These are phyloP conservation scores for Citrus medica DNA, from an alignment of 345 rosid species.

Conservation along the genomic window DNA sequence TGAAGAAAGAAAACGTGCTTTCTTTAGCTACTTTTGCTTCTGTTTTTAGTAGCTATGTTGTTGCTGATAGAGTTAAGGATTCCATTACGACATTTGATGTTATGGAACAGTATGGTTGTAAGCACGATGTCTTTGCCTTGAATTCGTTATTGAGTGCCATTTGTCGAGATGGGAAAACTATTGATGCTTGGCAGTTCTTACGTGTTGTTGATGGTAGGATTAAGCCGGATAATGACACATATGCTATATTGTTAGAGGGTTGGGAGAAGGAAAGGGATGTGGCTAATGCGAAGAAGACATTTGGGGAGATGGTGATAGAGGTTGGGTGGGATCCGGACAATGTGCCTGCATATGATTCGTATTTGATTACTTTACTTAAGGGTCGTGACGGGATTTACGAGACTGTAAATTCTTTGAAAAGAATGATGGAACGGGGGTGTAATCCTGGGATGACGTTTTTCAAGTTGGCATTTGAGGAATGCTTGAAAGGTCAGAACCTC, in stretches of 20 bases:
- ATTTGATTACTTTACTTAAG: slow-evolving; percentile 42
- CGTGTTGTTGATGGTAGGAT: slow-evolving; percentile 30
- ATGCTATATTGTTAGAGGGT: slow-evolving; percentile 57
- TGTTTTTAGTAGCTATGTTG: slow-evolving; percentile 53
- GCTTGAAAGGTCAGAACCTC: slow-evolving; percentile 29
- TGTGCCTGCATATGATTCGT: slow-evolving; percentile 48
- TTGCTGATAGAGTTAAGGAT: slow-evolving; percentile 31
- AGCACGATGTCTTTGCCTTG: slow-evolving; percentile 40
- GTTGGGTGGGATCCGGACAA: slow-evolving; percentile 58
- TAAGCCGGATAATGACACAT: slow-evolving; percentile 47
- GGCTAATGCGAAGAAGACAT: slow-evolving; percentile 27
- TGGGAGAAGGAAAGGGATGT: slow-evolving; percentile 56
- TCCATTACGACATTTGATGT: slow-evolving; percentile 52
- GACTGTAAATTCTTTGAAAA: slow-evolving; percentile 28
- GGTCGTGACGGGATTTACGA: slow-evolving; percentile 41
- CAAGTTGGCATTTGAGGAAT: slow-evolving; percentile 28
- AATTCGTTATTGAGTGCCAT: slow-evolving; percentile 64
- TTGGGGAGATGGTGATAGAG: slow-evolving; percentile 41
- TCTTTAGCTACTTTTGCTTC: slow-evolving; percentile 67
- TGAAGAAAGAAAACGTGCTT: slow-evolving; percentile 38
- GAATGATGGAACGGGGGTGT: slow-evolving; percentile 34
- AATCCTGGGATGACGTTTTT: slow-evolving; percentile 47
- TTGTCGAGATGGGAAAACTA: slow-evolving; percentile 48
- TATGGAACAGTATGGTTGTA: slow-evolving; percentile 48
- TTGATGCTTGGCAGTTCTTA: slow-evolving; percentile 40